Base-by-base conservation (phyloP, 257 asterid species). In the Paulownia fortunei region DNA sequence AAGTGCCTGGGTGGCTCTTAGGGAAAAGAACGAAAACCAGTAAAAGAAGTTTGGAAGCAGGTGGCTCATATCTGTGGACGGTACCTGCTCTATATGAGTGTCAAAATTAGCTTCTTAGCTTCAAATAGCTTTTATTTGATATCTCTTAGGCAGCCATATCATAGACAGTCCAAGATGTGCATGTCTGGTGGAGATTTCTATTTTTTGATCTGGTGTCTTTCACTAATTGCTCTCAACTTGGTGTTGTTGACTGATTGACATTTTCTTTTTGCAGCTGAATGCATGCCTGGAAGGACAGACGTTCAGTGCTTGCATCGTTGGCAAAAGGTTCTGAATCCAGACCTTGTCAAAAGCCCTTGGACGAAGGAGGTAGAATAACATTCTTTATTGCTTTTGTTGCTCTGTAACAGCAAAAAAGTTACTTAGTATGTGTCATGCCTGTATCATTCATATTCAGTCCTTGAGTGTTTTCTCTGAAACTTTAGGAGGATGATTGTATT, bases 291-390 rank as follows among this genome's bases (percentile, higher is more conserved):
- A 74, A 87, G 97, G 84, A 88, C 95, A 54, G 97, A 89, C 51
- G 92, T 92, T 61, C 98, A 94, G 78, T 94, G 97, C 87, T 78
- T 94, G 83, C 97, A 94, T 73, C 97, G 97, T 30, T 94, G 98
- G 97, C 94, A 90, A 78, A 90, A 92, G 77, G 98, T 93, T 84
- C 87, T 93, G 78, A 84, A 92, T 78, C 98, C 98, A 61, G 94
- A 82, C 24, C 91, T 93, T 73, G 87, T 86, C 61, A 93, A 93
- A 86, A 93, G 97, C 83, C 91, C 96, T 52, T 94, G 97, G 97
- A 85, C 88, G 23, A 89, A 89, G 84, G 92, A 90, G 98, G 98
- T 90, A 72, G 12, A 42, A 11, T 46, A 18, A 12, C 64, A 61
- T 36, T 69, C 21, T 69, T 55, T 9, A 41, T 63, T 77, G 72